A percentile compares a stretch with the other conserved stretches of the same genome.
phyloP scores from a whole-genome alignment of 1,284 basidiomycete genomes.

The Ceratobasidium sp. region DNA sequence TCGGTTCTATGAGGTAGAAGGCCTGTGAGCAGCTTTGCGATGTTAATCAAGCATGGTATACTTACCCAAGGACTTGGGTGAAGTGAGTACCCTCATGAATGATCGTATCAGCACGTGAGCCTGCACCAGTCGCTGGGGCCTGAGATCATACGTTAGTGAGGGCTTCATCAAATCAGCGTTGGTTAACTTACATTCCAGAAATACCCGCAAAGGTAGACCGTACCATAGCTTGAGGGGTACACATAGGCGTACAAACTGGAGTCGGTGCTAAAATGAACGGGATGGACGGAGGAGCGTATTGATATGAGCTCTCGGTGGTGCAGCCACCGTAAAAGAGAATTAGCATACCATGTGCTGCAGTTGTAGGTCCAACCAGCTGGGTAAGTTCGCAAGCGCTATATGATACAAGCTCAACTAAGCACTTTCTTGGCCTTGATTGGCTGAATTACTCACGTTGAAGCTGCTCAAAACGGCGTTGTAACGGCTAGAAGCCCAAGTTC shows the following conservation, averaged over 20 bases:
- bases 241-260: conserved; percentile 44
- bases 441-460: conserved; percentile 29
- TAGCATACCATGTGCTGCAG: conserved; percentile 31
- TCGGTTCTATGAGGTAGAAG: conserved; percentile 18
- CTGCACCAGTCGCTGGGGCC: conserved; percentile 45
- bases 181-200: conserved; percentile 37
- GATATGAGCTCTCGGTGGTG: not conserved
- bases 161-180: not conserved
- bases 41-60: not conserved
- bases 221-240: conserved; percentile 44
- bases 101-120: conserved; percentile 45
- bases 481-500: conserved; percentile 28
- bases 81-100: conserved; percentile 48
- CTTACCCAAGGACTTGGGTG: conserved; percentile 42
- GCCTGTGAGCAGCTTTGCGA: not conserved
- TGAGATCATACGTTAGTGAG: not conserved
- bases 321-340: not conserved
- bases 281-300: not conserved
- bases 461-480: conserved; percentile 32
- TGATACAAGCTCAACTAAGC: not conserved
- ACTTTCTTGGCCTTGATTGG: not conserved
- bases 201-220: conserved; percentile 43
- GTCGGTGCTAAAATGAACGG: conserved; percentile 17
- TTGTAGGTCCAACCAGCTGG: conserved; percentile 43
- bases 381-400: conserved; percentile 39